Base-by-base conservation (phyloP, 2,329 filamentous ascomycete species). In the Fusarium stilboides region DNA sequence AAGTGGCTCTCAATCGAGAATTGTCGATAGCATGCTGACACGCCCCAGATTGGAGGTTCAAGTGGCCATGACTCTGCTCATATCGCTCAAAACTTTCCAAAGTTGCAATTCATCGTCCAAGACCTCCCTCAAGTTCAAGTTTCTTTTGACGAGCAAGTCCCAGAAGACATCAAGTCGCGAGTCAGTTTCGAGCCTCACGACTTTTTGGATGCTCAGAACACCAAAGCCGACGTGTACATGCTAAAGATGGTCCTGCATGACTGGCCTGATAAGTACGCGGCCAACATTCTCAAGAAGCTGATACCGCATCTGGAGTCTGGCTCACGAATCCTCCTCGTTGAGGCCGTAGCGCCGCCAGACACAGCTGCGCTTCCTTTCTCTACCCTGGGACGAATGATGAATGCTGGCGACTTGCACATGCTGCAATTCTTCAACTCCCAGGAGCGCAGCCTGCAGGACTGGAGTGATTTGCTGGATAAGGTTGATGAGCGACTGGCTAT, bases 221-320 rank as follows among this genome's bases (percentile, higher is more conserved):
- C 76, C 6, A 57, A 75, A 19, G 85, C 80, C 4, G 83, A 85
- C 6, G 77, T 86, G 40, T 88, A 86, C 75, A 76, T 87, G 51
- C 75, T 88, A 56, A 85, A 86, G 63, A 77, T 81, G 65, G 86
- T 88, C 49, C 76, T 88, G 10, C 85, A 88, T 73, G 85, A 87
- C 77, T 87, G 85, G 84, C 79, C 84, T 0, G 83, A 87, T 43
- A 75, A 78, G 31, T 78, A 83, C 49, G 76, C 77, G 2, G 63
- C 76, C 26, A 72, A 76, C 43, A 83, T 85, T 36, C 74, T 82
- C 26, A 77, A 74, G 43, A 77, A 77, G 1, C 72, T 87, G 34
- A 65, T 82, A 0, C 83, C 84, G 1, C 78, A 81, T 20, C 64
- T 87, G 52, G 80, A 83, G 64, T 75, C 82, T 3, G 79, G 86